Conservation (phyloP, 2,329 filamentous ascomycete species). For the Arthrinium phaeospermum region DNA sequence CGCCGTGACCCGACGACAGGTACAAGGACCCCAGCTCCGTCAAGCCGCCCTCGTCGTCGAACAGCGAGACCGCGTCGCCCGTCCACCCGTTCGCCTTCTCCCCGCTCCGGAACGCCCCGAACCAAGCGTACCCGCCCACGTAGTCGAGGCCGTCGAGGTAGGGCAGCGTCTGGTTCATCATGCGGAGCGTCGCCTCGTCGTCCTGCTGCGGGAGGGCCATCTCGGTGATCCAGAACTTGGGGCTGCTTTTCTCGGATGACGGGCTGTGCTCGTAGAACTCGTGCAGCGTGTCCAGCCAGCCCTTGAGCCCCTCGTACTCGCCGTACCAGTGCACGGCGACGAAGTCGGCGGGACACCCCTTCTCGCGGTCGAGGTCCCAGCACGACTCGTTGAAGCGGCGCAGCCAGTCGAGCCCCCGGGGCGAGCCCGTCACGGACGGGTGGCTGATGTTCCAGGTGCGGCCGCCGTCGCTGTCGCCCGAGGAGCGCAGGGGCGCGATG, state of each 20-base stretch:
- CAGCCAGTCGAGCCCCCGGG: conserved; percentile 46
- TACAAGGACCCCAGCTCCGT: conserved; percentile 46
- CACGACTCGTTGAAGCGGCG: conserved; percentile 47
- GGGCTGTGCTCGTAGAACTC: conserved; percentile 41
- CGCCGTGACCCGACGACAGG: conserved; percentile 35
- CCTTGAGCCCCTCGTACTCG: conserved; percentile 40
- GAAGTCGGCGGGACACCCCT: conserved; percentile 47
- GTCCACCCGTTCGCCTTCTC: conserved; percentile 48
- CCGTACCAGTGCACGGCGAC: conserved; percentile 50
- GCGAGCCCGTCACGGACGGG: conserved; percentile 48
- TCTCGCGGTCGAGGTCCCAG: conserved; percentile 41
- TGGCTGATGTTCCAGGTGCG: conserved; percentile 47
- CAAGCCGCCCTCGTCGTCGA: conserved; percentile 43
- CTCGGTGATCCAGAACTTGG: conserved; percentile 46
- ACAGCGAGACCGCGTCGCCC: conserved; percentile 44
- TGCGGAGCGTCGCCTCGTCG: conserved; percentile 41
- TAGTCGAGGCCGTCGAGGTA: conserved; percentile 42
- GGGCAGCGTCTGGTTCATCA: conserved; percentile 47
- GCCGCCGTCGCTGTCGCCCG: conserved; percentile 11
- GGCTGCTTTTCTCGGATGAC: conserved; percentile 26
- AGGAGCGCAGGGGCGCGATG: conserved; percentile 41
- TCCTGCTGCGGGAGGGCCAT: conserved; percentile 44
- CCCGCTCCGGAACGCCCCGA: conserved; percentile 44
- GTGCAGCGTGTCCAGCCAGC: conserved; percentile 42
- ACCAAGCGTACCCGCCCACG: conserved; percentile 48